Evolutionary conservation across 441 rosid genomes (phyloP).

Genomic region (Populus trichocarpa): DNA sequence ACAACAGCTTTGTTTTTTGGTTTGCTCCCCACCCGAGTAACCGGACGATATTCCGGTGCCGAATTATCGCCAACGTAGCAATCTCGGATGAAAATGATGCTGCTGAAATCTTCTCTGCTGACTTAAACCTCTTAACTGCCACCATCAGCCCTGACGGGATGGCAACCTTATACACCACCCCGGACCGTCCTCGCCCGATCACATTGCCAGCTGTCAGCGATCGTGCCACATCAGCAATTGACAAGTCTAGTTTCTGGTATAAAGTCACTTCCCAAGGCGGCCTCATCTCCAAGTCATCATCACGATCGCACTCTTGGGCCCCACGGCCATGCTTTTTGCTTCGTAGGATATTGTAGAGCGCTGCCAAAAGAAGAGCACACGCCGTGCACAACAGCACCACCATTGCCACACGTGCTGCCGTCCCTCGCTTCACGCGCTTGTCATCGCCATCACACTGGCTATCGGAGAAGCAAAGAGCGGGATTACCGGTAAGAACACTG

Average conservation of each 20-base stretch:
- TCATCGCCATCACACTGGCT: constrained; percentile 33
- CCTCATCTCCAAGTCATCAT: constrained; percentile 50
- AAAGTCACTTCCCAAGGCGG: constrained; percentile 85
- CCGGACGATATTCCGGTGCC: constrained; percentile 84
- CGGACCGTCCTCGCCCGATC: constrained; percentile 74
- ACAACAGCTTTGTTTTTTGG: constrained; percentile 56
- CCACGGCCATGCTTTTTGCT: constrained; percentile 41
- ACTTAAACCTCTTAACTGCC: constrained; percentile 69
- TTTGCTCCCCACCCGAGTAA: constrained; percentile 84
- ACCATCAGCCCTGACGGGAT: constrained; percentile 47
- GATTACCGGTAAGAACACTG: constrained; percentile 63
- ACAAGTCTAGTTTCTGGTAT: constrained; percentile 79
- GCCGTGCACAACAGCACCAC: constrained; percentile 63
- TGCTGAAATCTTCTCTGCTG: constrained; percentile 43
- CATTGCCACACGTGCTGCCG: constrained; percentile 63
- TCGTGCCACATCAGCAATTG: constrained; percentile 54
- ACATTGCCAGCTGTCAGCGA: constrained; percentile 55
- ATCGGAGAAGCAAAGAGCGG: constrained; percentile 55
- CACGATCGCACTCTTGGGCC: constrained; percentile 24
- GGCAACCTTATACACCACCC: constrained; percentile 64
- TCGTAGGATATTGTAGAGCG: constrained; percentile 59
- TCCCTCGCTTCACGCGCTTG: constrained; percentile 11
- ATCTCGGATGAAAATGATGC: constrained; percentile 81
- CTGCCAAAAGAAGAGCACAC: constrained; percentile 62
- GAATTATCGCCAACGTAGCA: constrained; percentile 61